Evolutionary conservation across 345 rosid species (phyloP).

Genomic region (Euphorbia tirucalli): DNA sequence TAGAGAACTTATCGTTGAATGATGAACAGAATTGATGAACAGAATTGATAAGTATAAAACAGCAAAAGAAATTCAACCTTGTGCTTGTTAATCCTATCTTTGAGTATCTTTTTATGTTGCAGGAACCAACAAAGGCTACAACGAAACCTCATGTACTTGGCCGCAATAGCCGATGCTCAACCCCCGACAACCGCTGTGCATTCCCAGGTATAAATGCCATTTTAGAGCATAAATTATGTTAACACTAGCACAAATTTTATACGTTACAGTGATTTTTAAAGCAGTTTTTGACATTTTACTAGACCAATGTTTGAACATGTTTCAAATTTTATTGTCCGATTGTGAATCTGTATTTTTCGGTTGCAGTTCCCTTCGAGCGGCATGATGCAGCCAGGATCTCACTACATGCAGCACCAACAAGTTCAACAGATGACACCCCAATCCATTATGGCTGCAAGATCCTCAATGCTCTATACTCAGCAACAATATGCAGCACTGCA

Average conservation of each 20-base stretch:
- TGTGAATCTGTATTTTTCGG: no score
- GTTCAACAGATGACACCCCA: slow-evolving; percentile 86
- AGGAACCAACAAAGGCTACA: slow-evolving; percentile 98
- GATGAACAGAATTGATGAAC: no score
- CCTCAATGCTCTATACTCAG: slow-evolving; percentile 85
- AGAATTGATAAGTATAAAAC: no score
- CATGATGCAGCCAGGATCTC: slow-evolving; percentile 72
- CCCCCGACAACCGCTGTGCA: slow-evolving; percentile 85
- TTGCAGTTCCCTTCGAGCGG: slow-evolving; percentile 70
- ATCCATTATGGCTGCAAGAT: slow-evolving; percentile 82
- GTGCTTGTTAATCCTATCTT: background rate
- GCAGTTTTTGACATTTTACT: no score
- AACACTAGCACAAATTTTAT: no score
- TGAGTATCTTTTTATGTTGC: slow-evolving; percentile 19
- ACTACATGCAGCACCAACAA: slow-evolving; percentile 91
- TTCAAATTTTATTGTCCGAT: no score
- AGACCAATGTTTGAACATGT: no score
- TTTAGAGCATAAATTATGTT: no score
- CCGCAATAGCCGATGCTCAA: slow-evolving; percentile 99
- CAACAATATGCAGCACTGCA: slow-evolving; percentile 77
- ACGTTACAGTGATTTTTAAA: no score
- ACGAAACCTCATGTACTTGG: slow-evolving; percentile 95
- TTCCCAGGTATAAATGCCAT: slow-evolving; percentile 56
- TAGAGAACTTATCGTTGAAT: background rate
- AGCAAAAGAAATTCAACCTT: background rate